Percentiles rank a stretch among this genome's conserved stretches.
Evolutionary conservation across 2,329 filamentous ascomycete genomes (phyloP).

Genomic region (Sporothrix schenckii): DNA sequence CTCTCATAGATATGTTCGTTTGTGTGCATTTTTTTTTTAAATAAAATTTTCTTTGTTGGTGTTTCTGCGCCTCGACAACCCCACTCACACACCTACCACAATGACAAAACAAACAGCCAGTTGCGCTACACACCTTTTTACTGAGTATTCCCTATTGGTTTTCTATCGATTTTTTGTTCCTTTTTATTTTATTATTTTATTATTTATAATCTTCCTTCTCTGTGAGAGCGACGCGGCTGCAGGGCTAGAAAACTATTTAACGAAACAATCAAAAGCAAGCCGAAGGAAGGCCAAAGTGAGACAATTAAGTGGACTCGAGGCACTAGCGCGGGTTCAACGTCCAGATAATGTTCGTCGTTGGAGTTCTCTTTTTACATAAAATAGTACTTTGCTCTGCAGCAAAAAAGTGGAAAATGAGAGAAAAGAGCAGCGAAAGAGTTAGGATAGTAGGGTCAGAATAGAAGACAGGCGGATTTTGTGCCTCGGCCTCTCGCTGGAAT

Average conservation of each 20-base stretch:
- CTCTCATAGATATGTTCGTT: neutral
- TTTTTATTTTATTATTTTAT: neutral
- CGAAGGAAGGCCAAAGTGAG: neutral
- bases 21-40: neutral
- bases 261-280: too few species aligned
- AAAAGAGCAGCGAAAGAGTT: neutral
- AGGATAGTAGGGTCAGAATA: neutral
- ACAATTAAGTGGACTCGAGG: constrained; percentile 1
- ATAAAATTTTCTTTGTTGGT: too few species aligned
- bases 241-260: neutral
- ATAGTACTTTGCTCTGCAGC: neutral
- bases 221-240: neutral
- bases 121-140: too few species aligned
- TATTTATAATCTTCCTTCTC: too few species aligned
- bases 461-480: neutral
- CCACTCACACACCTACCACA: neutral
- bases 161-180: too few species aligned
- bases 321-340: neutral
- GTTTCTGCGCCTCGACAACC: neutral
- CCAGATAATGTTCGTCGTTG: neutral
- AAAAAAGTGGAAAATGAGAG: neutral
- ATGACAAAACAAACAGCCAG: neutral
- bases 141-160: too few species aligned
- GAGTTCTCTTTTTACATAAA: neutral
- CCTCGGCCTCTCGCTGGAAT: constrained; percentile 15